Evolutionary conservation across 306 rosid genomes (phyloP), one percentile per base, ranked within the genome.

Genomic region (Cucurbita pepo): DNA sequence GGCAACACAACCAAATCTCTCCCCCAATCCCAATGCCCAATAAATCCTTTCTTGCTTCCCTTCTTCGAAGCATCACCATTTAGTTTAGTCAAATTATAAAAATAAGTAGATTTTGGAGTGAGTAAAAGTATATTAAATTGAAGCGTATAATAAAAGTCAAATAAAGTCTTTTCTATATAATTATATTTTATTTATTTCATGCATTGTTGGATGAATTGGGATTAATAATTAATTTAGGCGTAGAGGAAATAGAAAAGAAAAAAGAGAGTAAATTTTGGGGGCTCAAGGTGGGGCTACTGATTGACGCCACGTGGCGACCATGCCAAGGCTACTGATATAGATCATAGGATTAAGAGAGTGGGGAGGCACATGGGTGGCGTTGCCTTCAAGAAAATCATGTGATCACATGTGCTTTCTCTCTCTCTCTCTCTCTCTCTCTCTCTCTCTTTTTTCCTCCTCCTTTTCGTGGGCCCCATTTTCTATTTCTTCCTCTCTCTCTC

Each of bases 361-460:
- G 85, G 75, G 83, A 81, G 81, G 95, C 97, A 90, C 97, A 94
- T 88, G 97, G 98, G 90, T 9, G 88, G 89, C 86, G 91, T 90
- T 90, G 60, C 83, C 84, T 89, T 89, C 92, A 83, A 94, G 89
- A 87, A 86, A 81, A 85, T 86, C 97, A 94, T 90, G 96, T 89
- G 96, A 90, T 80, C 89, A 82, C 98, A 94, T 88, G 97, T 88
- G 92, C 92, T 79, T 56, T 75, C 79, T 56, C 66, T 84, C 60
- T 69, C 85, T 78, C 66, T 84, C 60, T 69, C 64, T 73, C 83
- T 78, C 37, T 58, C 21, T 50, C 66, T 84, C 60, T 69, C 64
- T 73, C 83, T 78, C 37, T 58, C 21, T 50, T 15, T 43, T 52
- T 44, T 69, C 70, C 53, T 75, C 52, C 79, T 79, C 75, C 76